These are phyloP conservation scores for Ceratobasidium papillatum DNA, from an alignment of 1,284 basidiomycete species.

Conservation along the genomic window DNA sequence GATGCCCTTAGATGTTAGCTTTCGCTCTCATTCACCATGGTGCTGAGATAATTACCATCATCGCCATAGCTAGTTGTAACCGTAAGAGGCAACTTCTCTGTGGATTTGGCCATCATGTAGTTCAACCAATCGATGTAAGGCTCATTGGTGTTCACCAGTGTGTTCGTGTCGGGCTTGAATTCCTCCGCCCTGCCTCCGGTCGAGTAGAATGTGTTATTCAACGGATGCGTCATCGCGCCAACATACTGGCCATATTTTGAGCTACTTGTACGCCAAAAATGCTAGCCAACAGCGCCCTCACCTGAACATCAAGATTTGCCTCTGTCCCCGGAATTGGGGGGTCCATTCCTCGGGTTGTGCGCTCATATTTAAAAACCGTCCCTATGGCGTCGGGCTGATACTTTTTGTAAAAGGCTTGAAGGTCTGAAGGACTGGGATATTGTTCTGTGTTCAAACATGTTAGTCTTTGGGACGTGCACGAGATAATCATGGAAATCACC, in stretches of 20 bases:
- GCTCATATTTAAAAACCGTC: constrained; percentile 47
- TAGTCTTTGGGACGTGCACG: background rate
- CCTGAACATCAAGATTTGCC: constrained; percentile 50
- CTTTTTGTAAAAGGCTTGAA: constrained; percentile 41
- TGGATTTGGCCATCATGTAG: constrained; percentile 17
- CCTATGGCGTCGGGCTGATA: constrained; percentile 48
- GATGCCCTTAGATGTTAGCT: too few relatives aligned
- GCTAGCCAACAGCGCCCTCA: constrained; percentile 46
- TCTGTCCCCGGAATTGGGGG: constrained; percentile 30
- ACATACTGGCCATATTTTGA: constrained; percentile 58
- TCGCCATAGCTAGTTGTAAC: constrained; percentile 42
- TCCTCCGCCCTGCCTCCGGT: constrained; percentile 46
- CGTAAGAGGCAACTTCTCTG: constrained; percentile 2
- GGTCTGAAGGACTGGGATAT: constrained; percentile 36
- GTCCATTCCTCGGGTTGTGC: constrained; percentile 44
- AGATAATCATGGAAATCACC: constrained; percentile 50
- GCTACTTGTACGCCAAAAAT: constrained; percentile 48
- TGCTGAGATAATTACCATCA: background rate
- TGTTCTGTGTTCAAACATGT: constrained; percentile 17
- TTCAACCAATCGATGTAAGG: constrained; percentile 48
- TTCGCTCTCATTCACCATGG: too few relatives aligned
- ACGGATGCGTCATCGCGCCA: constrained; percentile 43
- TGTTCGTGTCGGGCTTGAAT: constrained; percentile 47
- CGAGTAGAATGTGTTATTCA: constrained; percentile 49
- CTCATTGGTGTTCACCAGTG: constrained; percentile 65